These are phyloP conservation scores for Wickerhamiella dianesei DNA, from an alignment of 805 yeast genomes.

Conservation along the genomic window DNA sequence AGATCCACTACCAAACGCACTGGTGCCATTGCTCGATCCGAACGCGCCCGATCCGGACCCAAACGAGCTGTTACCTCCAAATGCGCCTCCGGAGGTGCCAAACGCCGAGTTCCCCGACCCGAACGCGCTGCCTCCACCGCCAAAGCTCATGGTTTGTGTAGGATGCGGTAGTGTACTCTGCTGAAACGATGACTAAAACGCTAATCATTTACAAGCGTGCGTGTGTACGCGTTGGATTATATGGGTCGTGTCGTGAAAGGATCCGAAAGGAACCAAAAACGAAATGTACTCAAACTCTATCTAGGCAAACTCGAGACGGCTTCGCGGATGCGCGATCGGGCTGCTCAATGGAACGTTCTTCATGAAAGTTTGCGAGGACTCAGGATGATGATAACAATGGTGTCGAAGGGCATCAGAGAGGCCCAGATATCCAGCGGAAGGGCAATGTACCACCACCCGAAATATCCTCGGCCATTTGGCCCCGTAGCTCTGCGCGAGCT, in stretches of 20 bases:
- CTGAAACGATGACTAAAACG: neutral
- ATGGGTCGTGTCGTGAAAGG: neutral
- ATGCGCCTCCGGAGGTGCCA: constrained; percentile 6
- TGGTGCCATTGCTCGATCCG: neutral
- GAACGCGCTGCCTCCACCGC: neutral
- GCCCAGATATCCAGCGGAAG: neutral
- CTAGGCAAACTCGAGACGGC: neutral
- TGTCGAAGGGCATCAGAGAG: neutral
- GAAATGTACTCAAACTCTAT: neutral
- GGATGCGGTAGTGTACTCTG: neutral
- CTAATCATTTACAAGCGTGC: too few relatives aligned
- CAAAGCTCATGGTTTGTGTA: neutral
- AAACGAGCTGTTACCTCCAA: constrained; percentile 6
- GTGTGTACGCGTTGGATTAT: neutral
- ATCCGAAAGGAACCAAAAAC: neutral
- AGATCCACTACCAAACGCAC: constrained; percentile 3
- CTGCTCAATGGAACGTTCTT: neutral
- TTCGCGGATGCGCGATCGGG: neutral
- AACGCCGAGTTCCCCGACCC: constrained; percentile 3
- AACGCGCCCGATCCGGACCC: constrained; percentile 4
- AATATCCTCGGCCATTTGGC: neutral
- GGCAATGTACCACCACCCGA: neutral
- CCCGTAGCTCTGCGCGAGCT: neutral
- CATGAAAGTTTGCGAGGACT: neutral
- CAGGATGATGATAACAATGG: neutral